A percentile compares a stretch with the other conserved stretches of the same genome.
Evolutionary conservation across 2,329 filamentous ascomycete species (phyloP).

Genomic region (Capronia epimyces): DNA sequence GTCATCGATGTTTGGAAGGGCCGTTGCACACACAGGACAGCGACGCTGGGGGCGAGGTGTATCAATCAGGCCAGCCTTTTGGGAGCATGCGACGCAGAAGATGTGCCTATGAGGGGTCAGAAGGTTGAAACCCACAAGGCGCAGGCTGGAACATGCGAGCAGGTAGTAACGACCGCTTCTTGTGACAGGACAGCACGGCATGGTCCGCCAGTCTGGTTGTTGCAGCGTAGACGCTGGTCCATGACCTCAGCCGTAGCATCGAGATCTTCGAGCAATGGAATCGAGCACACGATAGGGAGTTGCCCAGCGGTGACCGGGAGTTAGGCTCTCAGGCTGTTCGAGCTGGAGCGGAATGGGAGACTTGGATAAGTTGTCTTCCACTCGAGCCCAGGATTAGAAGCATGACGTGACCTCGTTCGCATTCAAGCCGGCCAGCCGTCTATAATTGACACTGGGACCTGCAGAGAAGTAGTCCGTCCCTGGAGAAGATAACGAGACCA

Average conservation of each 20-base stretch:
- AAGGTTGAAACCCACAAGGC: not conserved
- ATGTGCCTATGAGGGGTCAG: conserved; percentile 59
- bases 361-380: too few species aligned
- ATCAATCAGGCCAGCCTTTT: conserved; percentile 56
- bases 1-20: conserved; percentile 67
- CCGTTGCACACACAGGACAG: conserved; percentile 72
- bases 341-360: not conserved
- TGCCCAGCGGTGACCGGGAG: conserved; percentile 10
- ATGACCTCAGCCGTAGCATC: conserved; percentile 62
- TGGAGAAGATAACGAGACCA: not conserved
- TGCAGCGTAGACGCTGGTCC: conserved; percentile 73
- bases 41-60: conserved; percentile 49
- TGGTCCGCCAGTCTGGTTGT: conserved; percentile 54
- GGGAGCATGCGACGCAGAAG: conserved; percentile 73
- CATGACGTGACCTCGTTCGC: not conserved
- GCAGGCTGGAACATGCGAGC: conserved; percentile 55
- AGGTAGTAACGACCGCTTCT: conserved; percentile 78
- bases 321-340: not conserved
- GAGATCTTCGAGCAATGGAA: not conserved
- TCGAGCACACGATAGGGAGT: conserved; percentile 20
- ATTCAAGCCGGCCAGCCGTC: not conserved
- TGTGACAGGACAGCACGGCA: conserved; percentile 66
- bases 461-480: not conserved
- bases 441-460: not conserved
- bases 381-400: not conserved